phyloP scores from a whole-genome alignment of 75 land plant species.

The Picea glauca region DNA sequence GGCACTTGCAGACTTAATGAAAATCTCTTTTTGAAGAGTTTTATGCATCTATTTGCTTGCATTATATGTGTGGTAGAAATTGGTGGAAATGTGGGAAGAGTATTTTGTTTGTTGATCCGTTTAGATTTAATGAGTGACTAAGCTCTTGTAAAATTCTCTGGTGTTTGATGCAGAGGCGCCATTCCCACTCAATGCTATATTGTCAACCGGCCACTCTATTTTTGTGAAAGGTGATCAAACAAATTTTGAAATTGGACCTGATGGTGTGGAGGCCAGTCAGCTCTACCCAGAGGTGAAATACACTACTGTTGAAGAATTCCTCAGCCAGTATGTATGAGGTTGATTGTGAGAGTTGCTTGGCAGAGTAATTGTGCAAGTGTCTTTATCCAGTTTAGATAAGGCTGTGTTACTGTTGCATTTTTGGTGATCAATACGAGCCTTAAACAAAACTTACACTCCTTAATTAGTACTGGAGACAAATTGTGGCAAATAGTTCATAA shows the following conservation, averaged over 20 bases:
- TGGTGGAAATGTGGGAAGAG: not conserved
- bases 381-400: too few species aligned
- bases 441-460: too few species aligned
- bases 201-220: constrained; percentile 10
- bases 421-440: too few species aligned
- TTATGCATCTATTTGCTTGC: too few species aligned
- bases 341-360: not conserved
- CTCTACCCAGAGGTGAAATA: constrained; percentile 44
- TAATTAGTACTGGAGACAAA: too few species aligned
- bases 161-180: constrained; percentile 15
- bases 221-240: constrained; percentile 19
- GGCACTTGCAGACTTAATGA: too few species aligned
- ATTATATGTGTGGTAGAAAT: too few species aligned
- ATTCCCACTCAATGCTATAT: constrained; percentile 1
- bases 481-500: too few species aligned
- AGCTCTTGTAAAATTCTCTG: not conserved
- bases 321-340: constrained; percentile 6
- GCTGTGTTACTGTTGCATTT: too few species aligned
- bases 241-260: constrained; percentile 15
- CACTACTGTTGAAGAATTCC: constrained; percentile 12
- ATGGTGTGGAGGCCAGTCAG: constrained; percentile 25
- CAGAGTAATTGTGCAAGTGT: too few species aligned
- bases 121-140: not conserved
- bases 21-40: too few species aligned
- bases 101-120: not conserved